Percentiles rank a stretch among this genome's conserved stretches.
Conservation (phyloP, 2,329 filamentous ascomycete genomes). For the Calonectria pseudoreteaudii region DNA sequence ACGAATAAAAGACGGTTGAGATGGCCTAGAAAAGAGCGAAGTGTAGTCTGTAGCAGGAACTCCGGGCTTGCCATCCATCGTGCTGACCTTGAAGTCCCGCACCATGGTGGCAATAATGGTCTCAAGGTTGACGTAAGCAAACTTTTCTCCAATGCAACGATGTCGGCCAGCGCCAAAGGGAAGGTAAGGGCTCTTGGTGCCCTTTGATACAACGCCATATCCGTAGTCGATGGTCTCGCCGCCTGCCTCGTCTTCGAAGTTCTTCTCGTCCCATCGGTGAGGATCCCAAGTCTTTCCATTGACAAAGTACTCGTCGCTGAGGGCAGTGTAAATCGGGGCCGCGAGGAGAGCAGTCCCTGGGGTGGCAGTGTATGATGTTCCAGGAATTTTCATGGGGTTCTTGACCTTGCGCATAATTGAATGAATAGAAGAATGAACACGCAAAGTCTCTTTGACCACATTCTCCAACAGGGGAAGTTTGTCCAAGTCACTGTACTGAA, state of each 20-base stretch:
- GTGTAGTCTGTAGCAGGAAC: conserved; percentile 76
- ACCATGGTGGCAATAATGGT: conserved; percentile 74
- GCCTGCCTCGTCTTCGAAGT: conserved; percentile 20
- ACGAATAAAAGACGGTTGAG: conserved; percentile 46
- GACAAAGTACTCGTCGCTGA: conserved; percentile 70
- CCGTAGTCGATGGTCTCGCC: conserved; percentile 45
- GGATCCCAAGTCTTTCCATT: conserved; percentile 45
- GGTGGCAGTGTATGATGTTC: conserved; percentile 66
- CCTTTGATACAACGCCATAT: conserved; percentile 47
- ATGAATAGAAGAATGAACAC: conserved; percentile 79
- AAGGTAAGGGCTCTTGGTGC: conserved; percentile 59
- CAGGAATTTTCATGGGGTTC: conserved; percentile 70
- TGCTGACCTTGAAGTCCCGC: conserved; percentile 69
- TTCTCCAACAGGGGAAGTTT: conserved; percentile 71
- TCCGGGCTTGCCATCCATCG: conserved; percentile 63
- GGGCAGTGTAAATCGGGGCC: conserved; percentile 56
- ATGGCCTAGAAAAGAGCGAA: conserved; percentile 56
- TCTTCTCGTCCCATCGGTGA: conserved; percentile 43
- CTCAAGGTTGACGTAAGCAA: conserved; percentile 76
- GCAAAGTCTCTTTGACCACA: conserved; percentile 78
- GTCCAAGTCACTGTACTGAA: conserved; percentile 70
- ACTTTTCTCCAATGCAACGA: conserved; percentile 81
- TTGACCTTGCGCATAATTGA: conserved; percentile 80
- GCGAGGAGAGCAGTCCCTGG: conserved; percentile 60
- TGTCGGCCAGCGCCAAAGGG: conserved; percentile 81